These are phyloP conservation scores for Macrophomina tecta DNA, from an alignment of 2,329 filamentous ascomycete species.

Conservation along the genomic window DNA sequence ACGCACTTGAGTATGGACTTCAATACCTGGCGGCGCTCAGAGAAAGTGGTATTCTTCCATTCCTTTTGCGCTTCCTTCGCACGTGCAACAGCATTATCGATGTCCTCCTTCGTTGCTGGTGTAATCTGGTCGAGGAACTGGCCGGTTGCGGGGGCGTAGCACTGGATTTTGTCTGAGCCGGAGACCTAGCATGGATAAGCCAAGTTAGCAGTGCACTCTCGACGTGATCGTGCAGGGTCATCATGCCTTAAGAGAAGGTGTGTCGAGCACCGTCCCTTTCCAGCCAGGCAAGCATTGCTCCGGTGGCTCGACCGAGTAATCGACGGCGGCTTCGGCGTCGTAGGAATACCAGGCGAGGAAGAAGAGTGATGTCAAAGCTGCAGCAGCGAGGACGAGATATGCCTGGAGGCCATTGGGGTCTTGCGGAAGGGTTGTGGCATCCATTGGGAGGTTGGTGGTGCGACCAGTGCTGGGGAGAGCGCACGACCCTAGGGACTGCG, in stretches of 20 bases:
- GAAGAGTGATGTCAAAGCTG: constrained; percentile 16
- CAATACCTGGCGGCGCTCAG: constrained; percentile 78
- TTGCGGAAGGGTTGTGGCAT: neutral
- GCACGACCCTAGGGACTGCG: constrained; percentile 6
- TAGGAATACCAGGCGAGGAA: constrained; percentile 19
- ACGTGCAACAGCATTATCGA: constrained; percentile 78
- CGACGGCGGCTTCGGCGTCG: constrained; percentile 52
- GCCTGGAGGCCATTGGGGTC: constrained; percentile 5
- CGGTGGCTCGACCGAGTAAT: constrained; percentile 68
- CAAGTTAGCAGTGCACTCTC: constrained; percentile 29
- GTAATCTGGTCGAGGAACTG: constrained; percentile 79
- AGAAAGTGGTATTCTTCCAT: constrained; percentile 82
- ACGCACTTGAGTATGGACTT: constrained; percentile 73
- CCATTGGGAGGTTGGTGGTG: constrained; percentile 21
- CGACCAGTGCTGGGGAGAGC: neutral
- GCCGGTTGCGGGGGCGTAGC: constrained; percentile 89
- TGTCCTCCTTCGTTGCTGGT: constrained; percentile 75
- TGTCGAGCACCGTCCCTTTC: constrained; percentile 63
- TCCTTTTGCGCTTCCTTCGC: constrained; percentile 74
- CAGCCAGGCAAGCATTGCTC: constrained; percentile 61
- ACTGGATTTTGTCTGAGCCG: constrained; percentile 74
- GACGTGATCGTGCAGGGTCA: neutral
- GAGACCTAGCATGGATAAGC: constrained; percentile 51
- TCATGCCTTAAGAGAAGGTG: constrained; percentile 65
- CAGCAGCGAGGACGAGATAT: neutral